Evolutionary conservation across 129 eudicot species (phyloP).

Genomic region (sunflower (Helianthus annuus)): HanXRQr2.0-SUNRISE NC_035436.2:204211007-204211506

Average conservation of each 20-base stretch:
- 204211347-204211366: not conserved
- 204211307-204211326: not conserved
- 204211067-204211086: conserved; percentile 11
- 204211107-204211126: conserved; percentile 81
- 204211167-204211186: conserved; percentile 87
- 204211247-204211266: not conserved
- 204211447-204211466: too few species aligned
- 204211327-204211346: not conserved
- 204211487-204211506: too few species aligned
- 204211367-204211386: not conserved
- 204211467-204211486: too few species aligned
- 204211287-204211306: not conserved
- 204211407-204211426: too few species aligned
- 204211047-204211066: not conserved
- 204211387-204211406: too few species aligned
- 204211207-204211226: not conserved
- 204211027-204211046: not conserved
- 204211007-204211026: not conserved
- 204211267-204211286: not conserved
- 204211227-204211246: not conserved
- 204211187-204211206: not conserved
- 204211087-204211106: conserved; percentile 84
- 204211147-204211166: conserved; percentile 85
- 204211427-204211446: too few species aligned
- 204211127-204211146: conserved; percentile 76